These are phyloP conservation scores for Coniophora puteana DNA, from an alignment of 1,284 basidiomycete genomes.

Conservation along the genomic window DNA sequence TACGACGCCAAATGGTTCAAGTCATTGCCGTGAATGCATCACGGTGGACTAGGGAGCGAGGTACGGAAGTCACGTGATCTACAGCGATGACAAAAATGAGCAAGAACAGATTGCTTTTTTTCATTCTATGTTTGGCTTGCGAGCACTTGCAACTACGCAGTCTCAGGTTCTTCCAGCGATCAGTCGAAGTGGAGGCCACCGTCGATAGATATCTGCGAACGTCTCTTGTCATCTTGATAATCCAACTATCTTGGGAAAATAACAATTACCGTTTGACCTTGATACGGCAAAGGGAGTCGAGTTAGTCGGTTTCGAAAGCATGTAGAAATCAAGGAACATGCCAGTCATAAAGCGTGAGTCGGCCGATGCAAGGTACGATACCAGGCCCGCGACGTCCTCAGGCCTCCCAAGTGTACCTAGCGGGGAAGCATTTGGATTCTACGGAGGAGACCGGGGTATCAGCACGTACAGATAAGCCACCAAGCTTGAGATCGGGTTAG, in stretches of 20 bases:
- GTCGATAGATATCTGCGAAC: constrained; percentile 1
- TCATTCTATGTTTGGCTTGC: too few species aligned
- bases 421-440: background rate
- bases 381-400: constrained; percentile 23
- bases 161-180: too few species aligned
- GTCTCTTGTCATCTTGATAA: background rate
- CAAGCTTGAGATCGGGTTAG: too few species aligned
- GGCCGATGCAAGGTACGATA: constrained; percentile 25
- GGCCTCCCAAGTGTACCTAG: constrained; percentile 17
- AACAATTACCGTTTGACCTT: background rate
- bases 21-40: too few species aligned
- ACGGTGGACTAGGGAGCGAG: too few species aligned
- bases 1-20: too few species aligned
- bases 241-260: background rate
- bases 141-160: too few species aligned
- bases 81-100: too few species aligned
- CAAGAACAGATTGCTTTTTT: too few species aligned
- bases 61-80: too few species aligned
- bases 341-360: constrained; percentile 27
- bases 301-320: too few species aligned
- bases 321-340: constrained; percentile 4
- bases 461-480: too few species aligned
- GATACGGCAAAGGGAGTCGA: background rate
- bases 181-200: constrained; percentile 1
- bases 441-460: background rate